A percentile compares a stretch with the other conserved stretches of the same genome.
Conservation (phyloP, 2,329 filamentous ascomycete species). For the Colletotrichum sp. region DNA sequence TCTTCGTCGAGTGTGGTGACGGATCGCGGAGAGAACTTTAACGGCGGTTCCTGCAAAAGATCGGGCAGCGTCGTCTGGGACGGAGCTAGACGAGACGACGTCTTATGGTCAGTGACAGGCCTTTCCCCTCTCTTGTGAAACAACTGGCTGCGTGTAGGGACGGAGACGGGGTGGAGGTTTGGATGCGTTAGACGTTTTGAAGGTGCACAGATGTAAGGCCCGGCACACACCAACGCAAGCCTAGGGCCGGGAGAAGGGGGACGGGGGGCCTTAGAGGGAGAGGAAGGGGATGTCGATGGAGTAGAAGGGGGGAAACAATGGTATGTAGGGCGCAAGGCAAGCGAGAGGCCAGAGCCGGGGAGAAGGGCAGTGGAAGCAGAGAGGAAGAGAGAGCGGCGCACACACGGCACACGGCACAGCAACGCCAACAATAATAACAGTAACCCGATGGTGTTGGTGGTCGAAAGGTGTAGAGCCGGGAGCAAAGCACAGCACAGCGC, state of each 20-base stretch:
- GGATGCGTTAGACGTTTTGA: constrained; percentile 23
- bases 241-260: neutral
- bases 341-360: neutral
- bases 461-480: neutral
- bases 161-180: constrained; percentile 21
- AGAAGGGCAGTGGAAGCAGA: neutral
- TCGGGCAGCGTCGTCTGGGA: constrained; percentile 66
- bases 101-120: constrained; percentile 22
- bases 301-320: neutral
- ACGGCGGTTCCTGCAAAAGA: constrained; percentile 54
- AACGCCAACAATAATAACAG: neutral
- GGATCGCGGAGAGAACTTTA: constrained; percentile 57
- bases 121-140: constrained; percentile 35
- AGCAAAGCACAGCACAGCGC: neutral
- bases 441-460: neutral
- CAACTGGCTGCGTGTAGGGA: constrained; percentile 26
- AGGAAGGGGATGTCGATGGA: neutral
- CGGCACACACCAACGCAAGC: constrained; percentile 6
- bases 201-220: constrained; percentile 22
- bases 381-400: neutral
- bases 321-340: constrained; percentile 1
- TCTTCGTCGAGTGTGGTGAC: constrained; percentile 59
- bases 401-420: neutral
- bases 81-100: constrained; percentile 49
- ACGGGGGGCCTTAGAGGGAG: neutral